Evolutionary conservation across 352 stramenopile species (phyloP).

Genomic region (Globisporangium polare): DNA sequence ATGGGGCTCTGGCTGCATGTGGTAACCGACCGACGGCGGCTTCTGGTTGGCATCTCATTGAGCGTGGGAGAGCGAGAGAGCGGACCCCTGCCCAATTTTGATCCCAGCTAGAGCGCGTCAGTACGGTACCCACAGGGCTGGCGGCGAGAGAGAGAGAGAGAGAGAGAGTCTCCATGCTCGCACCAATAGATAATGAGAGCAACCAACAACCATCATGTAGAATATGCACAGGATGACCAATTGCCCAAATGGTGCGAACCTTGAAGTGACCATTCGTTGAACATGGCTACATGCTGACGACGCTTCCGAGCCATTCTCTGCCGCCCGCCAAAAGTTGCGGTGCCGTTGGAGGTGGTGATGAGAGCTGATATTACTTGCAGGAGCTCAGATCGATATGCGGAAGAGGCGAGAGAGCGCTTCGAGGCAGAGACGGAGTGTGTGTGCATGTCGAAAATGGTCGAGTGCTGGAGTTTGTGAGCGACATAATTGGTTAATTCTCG

Average conservation of each 20-base stretch:
- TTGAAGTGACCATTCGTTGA: background rate
- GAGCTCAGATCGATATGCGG: background rate
- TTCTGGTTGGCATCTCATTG: constrained; percentile 6
- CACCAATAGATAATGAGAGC: background rate
- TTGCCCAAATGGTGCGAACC: background rate
- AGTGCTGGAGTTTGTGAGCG: background rate
- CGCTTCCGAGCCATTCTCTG: background rate
- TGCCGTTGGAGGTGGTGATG: background rate
- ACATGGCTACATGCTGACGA: background rate
- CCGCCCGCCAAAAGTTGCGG: background rate
- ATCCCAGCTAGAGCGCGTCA: background rate
- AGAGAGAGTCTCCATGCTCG: background rate
- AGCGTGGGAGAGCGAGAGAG: background rate
- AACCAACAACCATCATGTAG: background rate
- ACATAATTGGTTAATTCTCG: background rate
- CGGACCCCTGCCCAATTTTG: constrained; percentile 7
- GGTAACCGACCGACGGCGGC: background rate
- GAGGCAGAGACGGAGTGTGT: background rate
- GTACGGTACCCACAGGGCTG: background rate
- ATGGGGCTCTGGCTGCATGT: constrained; percentile 5
- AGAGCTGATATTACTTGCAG: background rate
- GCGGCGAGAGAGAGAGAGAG: too few species aligned
- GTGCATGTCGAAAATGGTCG: background rate
- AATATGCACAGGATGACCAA: background rate
- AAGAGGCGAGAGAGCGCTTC: background rate